A percentile compares a stretch with the other conserved stretches of the same genome.
phyloP scores from a whole-genome alignment of 2,329 filamentous ascomycete genomes.

The Trichoderma harzianum region DNA sequence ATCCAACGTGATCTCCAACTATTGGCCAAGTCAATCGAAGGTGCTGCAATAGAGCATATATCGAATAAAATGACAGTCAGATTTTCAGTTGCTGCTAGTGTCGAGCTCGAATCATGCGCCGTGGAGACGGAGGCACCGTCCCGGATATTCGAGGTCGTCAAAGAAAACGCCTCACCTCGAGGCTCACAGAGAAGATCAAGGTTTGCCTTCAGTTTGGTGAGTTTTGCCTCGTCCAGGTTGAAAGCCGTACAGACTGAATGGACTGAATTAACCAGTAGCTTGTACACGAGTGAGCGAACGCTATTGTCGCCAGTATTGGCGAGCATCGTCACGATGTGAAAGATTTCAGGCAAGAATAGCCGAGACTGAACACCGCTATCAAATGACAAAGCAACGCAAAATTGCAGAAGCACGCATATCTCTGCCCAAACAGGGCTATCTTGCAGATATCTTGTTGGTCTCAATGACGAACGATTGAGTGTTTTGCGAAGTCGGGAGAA shows the following conservation, averaged over 20 bases:
- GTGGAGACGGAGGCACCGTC: constrained; percentile 56
- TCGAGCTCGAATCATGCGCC: constrained; percentile 49
- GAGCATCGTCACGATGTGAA: constrained; percentile 68
- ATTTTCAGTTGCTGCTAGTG: constrained; percentile 56
- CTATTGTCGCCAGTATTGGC: constrained; percentile 60
- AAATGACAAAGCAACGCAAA: constrained; percentile 65
- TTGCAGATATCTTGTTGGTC: constrained; percentile 61
- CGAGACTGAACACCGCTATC: constrained; percentile 65
- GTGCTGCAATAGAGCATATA: constrained; percentile 60
- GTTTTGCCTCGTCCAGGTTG: constrained; percentile 55
- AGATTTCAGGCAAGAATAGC: constrained; percentile 65
- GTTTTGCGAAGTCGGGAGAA: constrained; percentile 64
- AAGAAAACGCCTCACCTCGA: constrained; percentile 55
- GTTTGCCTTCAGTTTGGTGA: constrained; percentile 53
- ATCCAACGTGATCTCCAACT: constrained; percentile 71
- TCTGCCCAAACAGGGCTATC: constrained; percentile 69
- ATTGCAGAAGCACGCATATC: constrained; percentile 63
- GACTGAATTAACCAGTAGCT: constrained; percentile 62
- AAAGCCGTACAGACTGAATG: constrained; percentile 67
- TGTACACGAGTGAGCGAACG: constrained; percentile 58
- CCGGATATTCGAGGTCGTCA: constrained; percentile 42
- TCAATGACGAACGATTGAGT: constrained; percentile 62
- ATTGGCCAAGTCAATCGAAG: constrained; percentile 62
- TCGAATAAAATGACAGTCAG: constrained; percentile 62
- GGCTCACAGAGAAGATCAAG: constrained; percentile 59